Base-by-base conservation (phyloP, 495 filamentous ascomycete genomes). In the Penicillium angulare region DNA sequence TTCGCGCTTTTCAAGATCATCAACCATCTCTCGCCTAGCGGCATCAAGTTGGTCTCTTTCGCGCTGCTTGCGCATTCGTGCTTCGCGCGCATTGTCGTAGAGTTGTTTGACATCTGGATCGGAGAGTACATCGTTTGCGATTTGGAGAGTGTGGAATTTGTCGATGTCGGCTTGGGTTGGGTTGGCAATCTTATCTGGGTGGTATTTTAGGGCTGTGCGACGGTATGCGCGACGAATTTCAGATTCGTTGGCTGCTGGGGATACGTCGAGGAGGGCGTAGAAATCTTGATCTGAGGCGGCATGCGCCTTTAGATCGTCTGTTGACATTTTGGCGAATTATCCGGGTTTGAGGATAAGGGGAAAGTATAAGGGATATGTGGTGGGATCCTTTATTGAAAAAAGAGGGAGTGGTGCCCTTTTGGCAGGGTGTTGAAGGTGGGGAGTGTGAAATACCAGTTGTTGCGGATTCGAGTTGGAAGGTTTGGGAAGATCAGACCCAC, bases 141-240 rank as follows among this genome's bases (percentile, higher is more conserved):
- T 82, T 39, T 82, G 80, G 13, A 89, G 75, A n/a, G 84, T 74
- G 57, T 90, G 84, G 64, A 90, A 92, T 59, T 82, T 87, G 49
- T 87, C 85, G 50, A 82, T 77, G 24, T 84, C 83, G 32, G 72
- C 73, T 8, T 71, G 61, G 26, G 73, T 74, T 18, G 83, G 75
- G 59, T 79, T 79, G 32, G 78, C 67, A 61, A 86, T 79, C 70
- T 86, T 87, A 76, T 95, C 92, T 8, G 93, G 93, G 66, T 98
- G 93, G 65, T 90, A 89, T 66, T 87, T 90, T 8, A 97, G 76
- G 0, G 95, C 89, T 3, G 90, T 87, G 63, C 87, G 89, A 29
- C 91, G 84, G 74, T 96, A 98, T 39, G 89, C 90, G 45, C 84
- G 83, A 48, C 91, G 88, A 60, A 98, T 82, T 52, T 96, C 87